Base-by-base conservation (phyloP, 768 basidiomycete species). In the Boletus rubescentipes region DNA sequence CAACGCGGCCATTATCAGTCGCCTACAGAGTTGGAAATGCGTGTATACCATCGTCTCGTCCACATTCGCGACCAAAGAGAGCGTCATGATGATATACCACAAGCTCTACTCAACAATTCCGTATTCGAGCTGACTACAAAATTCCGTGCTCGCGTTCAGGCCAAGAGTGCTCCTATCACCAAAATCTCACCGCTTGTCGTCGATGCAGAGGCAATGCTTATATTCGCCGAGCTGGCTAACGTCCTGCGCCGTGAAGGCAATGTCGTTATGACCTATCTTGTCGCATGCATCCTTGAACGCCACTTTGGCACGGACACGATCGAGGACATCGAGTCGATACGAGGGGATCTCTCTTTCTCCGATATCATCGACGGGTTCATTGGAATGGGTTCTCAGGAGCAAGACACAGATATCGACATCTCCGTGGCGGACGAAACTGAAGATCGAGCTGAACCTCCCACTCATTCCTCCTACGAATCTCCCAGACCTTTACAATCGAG, bases 1-100 rank as follows among this genome's bases (percentile, higher is more conserved):
- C 86, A 90, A 53, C 77, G 83, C 0, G 79, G 77, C 9, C 72
- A 74, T 38, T 86, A 87, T 55, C 73, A 85, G 61, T 89, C 88
- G 10, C 84, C 88, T 0, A 89, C 88, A 36, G 95, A 98, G 65
- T 81, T 98, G 42, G 96, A 99, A 71, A 97, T 99, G 85, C 86
- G 92, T 31, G 86, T 97, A 2, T 99, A 98, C 72, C 91, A 95
- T 66, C 85, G 95, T 43, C 82, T 98, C 30, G 87, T 91, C 29
- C 93, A 97, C 63, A 87, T 98, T 40, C 86, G 92, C 29, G 90
- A 94, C 68, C 88, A 89, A 62, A 81, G 72, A 57, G 89, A 89
- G 63, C 88, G 83, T 9, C 84, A 79, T 62, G 91, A 86, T 63
- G 84, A 79, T 61, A 84, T 93, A 35, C 86, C 94, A 0, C 71